These are phyloP conservation scores for Gorgonomyces haynaldii DNA, from an alignment of 192 early-diverging fungal genomes.

Conservation along the genomic window DNA sequence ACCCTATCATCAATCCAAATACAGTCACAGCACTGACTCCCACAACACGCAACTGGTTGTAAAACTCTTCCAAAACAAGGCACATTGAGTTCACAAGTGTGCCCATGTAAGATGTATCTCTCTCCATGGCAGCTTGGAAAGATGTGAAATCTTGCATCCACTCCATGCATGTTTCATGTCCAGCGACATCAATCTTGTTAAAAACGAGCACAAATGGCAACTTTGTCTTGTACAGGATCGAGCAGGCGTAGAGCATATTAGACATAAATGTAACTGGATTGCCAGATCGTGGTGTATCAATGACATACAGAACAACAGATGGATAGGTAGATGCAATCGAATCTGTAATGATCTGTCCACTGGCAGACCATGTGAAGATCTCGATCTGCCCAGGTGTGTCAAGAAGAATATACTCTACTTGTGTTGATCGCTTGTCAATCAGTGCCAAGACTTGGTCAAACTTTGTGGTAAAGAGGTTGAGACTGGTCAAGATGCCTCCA, in stretches of 20 bases:
- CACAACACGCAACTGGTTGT: conserved; percentile 45
- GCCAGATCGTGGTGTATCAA: conserved; percentile 90
- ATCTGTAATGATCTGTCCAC: conserved; percentile 90
- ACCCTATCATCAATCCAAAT: no score
- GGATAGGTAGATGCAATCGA: conserved; percentile 84
- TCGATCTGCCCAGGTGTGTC: conserved; percentile 99
- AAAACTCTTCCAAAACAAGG: conserved; percentile 95
- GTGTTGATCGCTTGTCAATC: conserved; percentile 62
- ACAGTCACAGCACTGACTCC: conserved; percentile 89
- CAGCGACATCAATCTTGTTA: conserved; percentile 84
- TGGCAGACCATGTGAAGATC: conserved; percentile 98
- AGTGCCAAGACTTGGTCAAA: conserved; percentile 93
- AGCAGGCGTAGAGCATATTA: conserved; percentile 97
- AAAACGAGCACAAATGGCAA: conserved; percentile 92
- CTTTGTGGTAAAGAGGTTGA: conserved; percentile 96
- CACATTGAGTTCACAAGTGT: conserved; percentile 91
- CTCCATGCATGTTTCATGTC: conserved; percentile 77
- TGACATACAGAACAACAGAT: conserved; percentile 81
- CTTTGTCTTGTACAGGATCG: conserved; percentile 95
- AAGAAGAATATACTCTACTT: conserved; percentile 68
- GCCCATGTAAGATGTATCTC: conserved; percentile 84
- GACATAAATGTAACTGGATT: conserved; percentile 94
- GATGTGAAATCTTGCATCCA: conserved; percentile 97
- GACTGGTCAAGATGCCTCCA: conserved; percentile 87
- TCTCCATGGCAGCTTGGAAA: conserved; percentile 76